These are phyloP conservation scores for Penicillium sp. DNA, from an alignment of 2,329 filamentous ascomycete species.

Conservation along the genomic window DNA sequence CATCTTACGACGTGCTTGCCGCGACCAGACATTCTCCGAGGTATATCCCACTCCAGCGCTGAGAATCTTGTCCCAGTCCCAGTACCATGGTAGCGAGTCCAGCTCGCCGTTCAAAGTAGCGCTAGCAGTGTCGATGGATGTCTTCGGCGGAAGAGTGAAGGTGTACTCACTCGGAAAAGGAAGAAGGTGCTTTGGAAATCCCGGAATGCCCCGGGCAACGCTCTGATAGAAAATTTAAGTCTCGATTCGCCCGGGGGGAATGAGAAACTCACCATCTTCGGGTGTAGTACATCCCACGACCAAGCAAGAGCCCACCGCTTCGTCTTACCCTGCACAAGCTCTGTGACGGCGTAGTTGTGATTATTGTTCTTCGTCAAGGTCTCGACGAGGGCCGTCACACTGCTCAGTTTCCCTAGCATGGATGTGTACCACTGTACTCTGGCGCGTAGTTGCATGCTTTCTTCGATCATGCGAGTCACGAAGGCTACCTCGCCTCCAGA, in stretches of 20 bases:
- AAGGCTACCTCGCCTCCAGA: slow-evolving; percentile 75
- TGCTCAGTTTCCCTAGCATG: slow-evolving; percentile 82
- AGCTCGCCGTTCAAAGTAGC: slow-evolving; percentile 51
- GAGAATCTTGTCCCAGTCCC: slow-evolving; percentile 59
- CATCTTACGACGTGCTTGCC: slow-evolving; percentile 65
- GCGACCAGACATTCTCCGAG: slow-evolving; percentile 70
- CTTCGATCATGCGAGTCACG: slow-evolving; percentile 65
- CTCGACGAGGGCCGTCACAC: slow-evolving; percentile 61
- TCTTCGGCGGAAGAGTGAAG: slow-evolving; percentile 37
- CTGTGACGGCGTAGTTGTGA: slow-evolving; percentile 77
- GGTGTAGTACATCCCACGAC: slow-evolving; percentile 72
- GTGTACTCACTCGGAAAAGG: slow-evolving; percentile 53
- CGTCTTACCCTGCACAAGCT: slow-evolving; percentile 78
- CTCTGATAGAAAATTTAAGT: slow-evolving; percentile 15
- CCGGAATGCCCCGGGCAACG: slow-evolving; percentile 40
- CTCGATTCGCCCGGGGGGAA: background rate
- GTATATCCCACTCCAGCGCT: slow-evolving; percentile 62
- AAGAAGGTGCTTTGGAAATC: slow-evolving; percentile 50
- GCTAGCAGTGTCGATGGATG: slow-evolving; percentile 32
- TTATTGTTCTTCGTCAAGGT: slow-evolving; percentile 58
- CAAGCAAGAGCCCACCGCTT: slow-evolving; percentile 84
- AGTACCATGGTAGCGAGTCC: slow-evolving; percentile 58
- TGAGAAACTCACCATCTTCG: slow-evolving; percentile 48
- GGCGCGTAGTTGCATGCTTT: slow-evolving; percentile 60
- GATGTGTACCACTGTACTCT: slow-evolving; percentile 82